Percentiles rank a stretch among this genome's conserved stretches.
Evolutionary conservation across 768 basidiomycete genomes (phyloP).

Genomic region (Lentinula detonsa): DNA sequence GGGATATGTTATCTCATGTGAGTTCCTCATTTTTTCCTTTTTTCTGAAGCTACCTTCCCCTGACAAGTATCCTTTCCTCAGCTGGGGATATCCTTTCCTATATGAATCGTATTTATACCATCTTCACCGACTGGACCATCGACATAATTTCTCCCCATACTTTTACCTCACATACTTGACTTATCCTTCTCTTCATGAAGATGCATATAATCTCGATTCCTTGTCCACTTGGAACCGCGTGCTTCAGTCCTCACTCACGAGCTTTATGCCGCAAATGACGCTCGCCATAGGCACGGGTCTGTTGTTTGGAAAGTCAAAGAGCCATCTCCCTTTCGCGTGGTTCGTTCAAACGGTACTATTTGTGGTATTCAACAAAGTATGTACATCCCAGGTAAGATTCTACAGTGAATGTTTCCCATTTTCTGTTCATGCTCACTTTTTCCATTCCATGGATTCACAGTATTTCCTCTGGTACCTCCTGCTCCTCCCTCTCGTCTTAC

Average conservation of each 20-base stretch:
- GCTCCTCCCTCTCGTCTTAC: slow-evolving; percentile 78
- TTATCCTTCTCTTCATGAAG: slow-evolving; percentile 41
- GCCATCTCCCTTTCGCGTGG: slow-evolving; percentile 77
- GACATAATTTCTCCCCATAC: slow-evolving; percentile 98
- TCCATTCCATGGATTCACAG: slow-evolving; percentile 31
- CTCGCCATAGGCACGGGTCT: slow-evolving; percentile 70
- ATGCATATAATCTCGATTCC: neutral
- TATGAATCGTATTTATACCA: slow-evolving; percentile 94
- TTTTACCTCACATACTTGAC: slow-evolving; percentile 93
- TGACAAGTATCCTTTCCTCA: slow-evolving; percentile 21
- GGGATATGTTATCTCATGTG: slow-evolving; percentile 69
- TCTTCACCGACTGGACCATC: slow-evolving; percentile 84
- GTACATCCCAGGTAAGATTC: slow-evolving; percentile 79
- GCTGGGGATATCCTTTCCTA: slow-evolving; percentile 93
- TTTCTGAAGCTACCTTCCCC: slow-evolving; percentile 1
- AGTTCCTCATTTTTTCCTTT: slow-evolving; percentile 22
- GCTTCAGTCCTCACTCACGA: slow-evolving; percentile 68
- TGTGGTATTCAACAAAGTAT: slow-evolving; percentile 97
- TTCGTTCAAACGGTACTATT: slow-evolving; percentile 88
- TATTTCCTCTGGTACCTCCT: slow-evolving; percentile 98
- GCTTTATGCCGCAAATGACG: slow-evolving; percentile 79
- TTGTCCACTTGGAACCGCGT: slow-evolving; percentile 14
- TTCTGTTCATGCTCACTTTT: neutral
- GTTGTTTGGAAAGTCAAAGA: slow-evolving; percentile 50
- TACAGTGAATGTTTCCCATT: slow-evolving; percentile 9